Percentiles rank a stretch among this genome's conserved stretches.
Conservation (phyloP, 1,284 basidiomycete genomes). For the Rhodotorula glutinis region DNA sequence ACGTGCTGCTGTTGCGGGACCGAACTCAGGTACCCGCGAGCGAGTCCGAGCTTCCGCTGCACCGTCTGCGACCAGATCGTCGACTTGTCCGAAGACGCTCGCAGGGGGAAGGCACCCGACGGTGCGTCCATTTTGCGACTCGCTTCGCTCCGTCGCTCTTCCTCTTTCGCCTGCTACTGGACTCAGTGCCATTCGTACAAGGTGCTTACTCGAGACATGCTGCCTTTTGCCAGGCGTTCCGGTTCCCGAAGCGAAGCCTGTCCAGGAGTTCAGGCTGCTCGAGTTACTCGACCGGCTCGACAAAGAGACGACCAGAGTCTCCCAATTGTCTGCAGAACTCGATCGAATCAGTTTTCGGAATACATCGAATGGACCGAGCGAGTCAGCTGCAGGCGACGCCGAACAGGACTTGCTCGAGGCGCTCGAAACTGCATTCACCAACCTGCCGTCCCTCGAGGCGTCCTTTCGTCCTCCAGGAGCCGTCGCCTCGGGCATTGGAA, state of each 20-base stretch:
- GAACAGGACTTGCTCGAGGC: constrained; percentile 1
- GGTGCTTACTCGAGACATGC: background rate
- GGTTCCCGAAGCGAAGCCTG: background rate
- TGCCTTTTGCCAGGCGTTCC: background rate
- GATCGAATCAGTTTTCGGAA: background rate
- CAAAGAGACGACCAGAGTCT: background rate
- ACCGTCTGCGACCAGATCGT: constrained; percentile 12
- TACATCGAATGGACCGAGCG: no score
- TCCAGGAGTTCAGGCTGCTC: background rate
- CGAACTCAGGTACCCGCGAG: constrained; percentile 15
- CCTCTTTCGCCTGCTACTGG: no score
- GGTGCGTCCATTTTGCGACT: constrained; percentile 1
- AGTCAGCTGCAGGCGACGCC: background rate
- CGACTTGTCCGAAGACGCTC: constrained; percentile 10
- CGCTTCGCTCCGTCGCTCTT: background rate
- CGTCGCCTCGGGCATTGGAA: background rate
- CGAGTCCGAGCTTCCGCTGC: constrained; percentile 14
- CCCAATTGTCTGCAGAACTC: background rate
- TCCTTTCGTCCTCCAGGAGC: constrained; percentile 11
- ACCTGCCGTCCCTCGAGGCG: constrained; percentile 23
- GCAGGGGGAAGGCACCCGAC: background rate
- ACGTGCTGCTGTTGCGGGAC: constrained; percentile 32
- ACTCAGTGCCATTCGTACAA: no score
- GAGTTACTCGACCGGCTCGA: background rate
- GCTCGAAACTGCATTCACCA: constrained; percentile 12